These are phyloP conservation scores for Schizothecium vesticola DNA, from an alignment of 495 filamentous ascomycete species.

Conservation along the genomic window DNA sequence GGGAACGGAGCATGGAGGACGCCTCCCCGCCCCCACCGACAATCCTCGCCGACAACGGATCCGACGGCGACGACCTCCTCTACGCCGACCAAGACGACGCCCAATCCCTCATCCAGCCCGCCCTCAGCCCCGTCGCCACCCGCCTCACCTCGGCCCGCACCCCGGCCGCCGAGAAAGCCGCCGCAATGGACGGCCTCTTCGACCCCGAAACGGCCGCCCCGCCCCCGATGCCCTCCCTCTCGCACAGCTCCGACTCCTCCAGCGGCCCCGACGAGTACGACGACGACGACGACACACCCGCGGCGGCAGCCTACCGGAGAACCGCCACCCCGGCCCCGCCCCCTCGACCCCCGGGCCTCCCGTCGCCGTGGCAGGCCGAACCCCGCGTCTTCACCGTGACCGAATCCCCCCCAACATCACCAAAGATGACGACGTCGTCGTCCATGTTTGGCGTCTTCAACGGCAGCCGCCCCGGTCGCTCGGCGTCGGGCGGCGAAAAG, in stretches of 20 bases:
- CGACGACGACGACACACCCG: neutral
- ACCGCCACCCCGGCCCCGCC: slow-evolving; percentile 12
- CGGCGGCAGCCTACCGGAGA: neutral
- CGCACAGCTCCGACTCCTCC: neutral
- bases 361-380: slow-evolving; percentile 50
- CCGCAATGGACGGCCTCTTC: slow-evolving; percentile 59
- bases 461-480: slow-evolving; percentile 26
- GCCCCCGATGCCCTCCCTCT: neutral
- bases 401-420: slow-evolving; percentile 17
- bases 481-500: slow-evolving; percentile 40
- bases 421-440: slow-evolving; percentile 22
- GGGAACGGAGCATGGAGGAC: neutral
- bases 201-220: slow-evolving; percentile 14
- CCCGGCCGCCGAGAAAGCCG: slow-evolving; percentile 68
- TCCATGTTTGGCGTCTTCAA: slow-evolving; percentile 37
- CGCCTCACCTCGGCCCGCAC: slow-evolving; percentile 65
- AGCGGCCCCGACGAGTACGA: neutral
- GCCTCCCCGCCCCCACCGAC: neutral
- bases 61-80: slow-evolving; percentile 21
- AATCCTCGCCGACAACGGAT: neutral
- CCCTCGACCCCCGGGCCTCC: slow-evolving; percentile 27
- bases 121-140: slow-evolving; percentile 67
- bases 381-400: slow-evolving; percentile 39
- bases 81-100: slow-evolving; percentile 50
- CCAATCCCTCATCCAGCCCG: slow-evolving; percentile 65